phyloP scores from a whole-genome alignment of 192 early-diverging fungal species.

The Linnemannia zychae region DNA sequence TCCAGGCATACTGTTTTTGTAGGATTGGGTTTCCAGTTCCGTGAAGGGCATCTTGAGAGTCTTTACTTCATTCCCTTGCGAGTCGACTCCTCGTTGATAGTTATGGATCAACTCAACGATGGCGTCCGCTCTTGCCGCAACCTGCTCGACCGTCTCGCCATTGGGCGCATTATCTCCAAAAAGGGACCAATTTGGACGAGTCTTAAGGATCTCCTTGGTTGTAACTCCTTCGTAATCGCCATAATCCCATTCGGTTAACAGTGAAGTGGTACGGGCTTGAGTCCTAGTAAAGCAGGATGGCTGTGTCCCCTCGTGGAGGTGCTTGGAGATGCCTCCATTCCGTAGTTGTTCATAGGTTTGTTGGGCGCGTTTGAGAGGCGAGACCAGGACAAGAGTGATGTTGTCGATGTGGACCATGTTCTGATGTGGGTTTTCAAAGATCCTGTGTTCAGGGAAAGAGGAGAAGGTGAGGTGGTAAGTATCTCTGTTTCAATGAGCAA shows the following conservation, averaged over 20 bases:
- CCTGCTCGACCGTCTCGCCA: slow-evolving; percentile 59
- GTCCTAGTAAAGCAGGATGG: slow-evolving; percentile 43
- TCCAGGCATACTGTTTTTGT: slow-evolving; percentile 1
- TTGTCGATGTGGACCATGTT: slow-evolving; percentile 57
- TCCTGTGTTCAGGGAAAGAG: background rate
- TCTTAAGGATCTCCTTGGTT: slow-evolving; percentile 59
- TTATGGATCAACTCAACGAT: slow-evolving; percentile 56
- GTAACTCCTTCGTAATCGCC: slow-evolving; percentile 63
- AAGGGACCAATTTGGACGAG: slow-evolving; percentile 41
- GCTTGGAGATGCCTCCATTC: slow-evolving; percentile 17
- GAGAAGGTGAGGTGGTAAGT: background rate
- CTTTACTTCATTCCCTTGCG: slow-evolving; percentile 17
- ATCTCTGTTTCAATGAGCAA: background rate
- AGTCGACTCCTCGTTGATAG: slow-evolving; percentile 40
- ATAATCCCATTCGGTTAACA: slow-evolving; percentile 61
- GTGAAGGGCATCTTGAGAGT: slow-evolving; percentile 38
- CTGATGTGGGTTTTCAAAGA: slow-evolving; percentile 61
- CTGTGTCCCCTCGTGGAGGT: background rate
- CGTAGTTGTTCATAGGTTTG: slow-evolving; percentile 53
- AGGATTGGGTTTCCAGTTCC: slow-evolving; percentile 16
- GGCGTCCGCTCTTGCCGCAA: slow-evolving; percentile 55
- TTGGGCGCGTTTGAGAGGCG: slow-evolving; percentile 55
- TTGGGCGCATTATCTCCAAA: slow-evolving; percentile 55
- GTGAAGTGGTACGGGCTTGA: slow-evolving; percentile 37
- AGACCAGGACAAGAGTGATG: slow-evolving; percentile 52